Percentiles rank a stretch among this genome's conserved stretches.
phyloP scores from a whole-genome alignment of 139 green algal species.

The Picochlorum sp. region DNA sequence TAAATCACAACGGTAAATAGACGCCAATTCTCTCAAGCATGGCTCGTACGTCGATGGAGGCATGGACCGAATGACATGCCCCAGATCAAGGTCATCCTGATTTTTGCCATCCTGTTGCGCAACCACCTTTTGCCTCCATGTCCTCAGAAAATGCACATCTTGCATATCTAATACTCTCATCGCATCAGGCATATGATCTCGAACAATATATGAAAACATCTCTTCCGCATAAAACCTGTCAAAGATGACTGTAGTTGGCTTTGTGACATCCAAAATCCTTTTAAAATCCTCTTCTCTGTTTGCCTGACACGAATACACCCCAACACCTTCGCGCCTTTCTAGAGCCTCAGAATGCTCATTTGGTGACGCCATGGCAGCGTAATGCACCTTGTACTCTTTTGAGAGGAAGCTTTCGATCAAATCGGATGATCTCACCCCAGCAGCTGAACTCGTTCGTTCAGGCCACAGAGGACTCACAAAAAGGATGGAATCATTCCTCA shows the following conservation, averaged over 20 bases:
- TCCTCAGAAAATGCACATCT: conserved; percentile 45
- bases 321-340: conserved; percentile 1
- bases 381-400: background rate
- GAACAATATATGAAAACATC: conserved; percentile 38
- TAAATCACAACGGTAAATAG: conserved; percentile 48
- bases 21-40: conserved; percentile 40
- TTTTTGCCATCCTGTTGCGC: background rate
- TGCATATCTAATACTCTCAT: conserved; percentile 56
- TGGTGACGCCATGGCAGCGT: background rate
- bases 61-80: conserved; percentile 16
- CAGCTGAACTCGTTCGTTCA: conserved; percentile 14
- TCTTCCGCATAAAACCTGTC: conserved; percentile 53
- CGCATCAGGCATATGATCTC: conserved; percentile 20
- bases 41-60: conserved; percentile 21
- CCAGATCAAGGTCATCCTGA: background rate
- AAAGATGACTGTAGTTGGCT: conserved; percentile 33
- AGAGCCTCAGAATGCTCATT: conserved; percentile 19
- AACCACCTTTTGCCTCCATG: conserved; percentile 10
- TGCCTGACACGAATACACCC: background rate
- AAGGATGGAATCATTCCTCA: conserved; percentile 8
- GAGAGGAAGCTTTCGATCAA: conserved; percentile 9
- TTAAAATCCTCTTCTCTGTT: conserved; percentile 25
- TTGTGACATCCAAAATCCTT: conserved; percentile 3
- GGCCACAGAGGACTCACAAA: conserved; percentile 32
- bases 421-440: conserved; percentile 23